Conservation (phyloP, 495 filamentous ascomycete species). For the Aspergillus cristatus region DNA sequence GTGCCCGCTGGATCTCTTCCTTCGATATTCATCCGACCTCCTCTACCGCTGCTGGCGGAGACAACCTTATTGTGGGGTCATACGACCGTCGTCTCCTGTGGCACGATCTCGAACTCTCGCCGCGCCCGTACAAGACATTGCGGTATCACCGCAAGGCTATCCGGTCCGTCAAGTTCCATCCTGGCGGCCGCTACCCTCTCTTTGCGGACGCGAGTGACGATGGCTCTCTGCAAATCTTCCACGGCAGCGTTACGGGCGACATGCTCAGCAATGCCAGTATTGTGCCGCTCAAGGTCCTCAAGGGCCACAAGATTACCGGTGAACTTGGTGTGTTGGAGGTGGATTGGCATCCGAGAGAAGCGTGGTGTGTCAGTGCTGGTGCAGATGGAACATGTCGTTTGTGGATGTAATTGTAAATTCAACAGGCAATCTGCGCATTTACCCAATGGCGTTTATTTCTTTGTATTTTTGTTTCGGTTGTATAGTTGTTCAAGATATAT, state of each 20-base stretch:
- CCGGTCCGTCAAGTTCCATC: slow-evolving; percentile 76
- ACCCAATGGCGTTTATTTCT: slow-evolving; percentile 16
- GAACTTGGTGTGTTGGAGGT: slow-evolving; percentile 87
- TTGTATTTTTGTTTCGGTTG: too few species aligned
- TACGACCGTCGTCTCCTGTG: slow-evolving; percentile 92
- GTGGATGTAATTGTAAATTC: slow-evolving; percentile 62
- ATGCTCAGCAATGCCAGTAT: slow-evolving; percentile 93
- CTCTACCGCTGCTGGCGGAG: slow-evolving; percentile 51
- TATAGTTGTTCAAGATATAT: slow-evolving; percentile 17
- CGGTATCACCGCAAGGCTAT: slow-evolving; percentile 90
- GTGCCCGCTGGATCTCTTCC: slow-evolving; percentile 88
- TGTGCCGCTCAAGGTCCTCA: slow-evolving; percentile 89
- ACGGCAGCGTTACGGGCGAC: slow-evolving; percentile 88
- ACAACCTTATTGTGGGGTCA: slow-evolving; percentile 86
- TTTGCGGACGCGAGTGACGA: slow-evolving; percentile 94
- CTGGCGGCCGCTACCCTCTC: slow-evolving; percentile 65
- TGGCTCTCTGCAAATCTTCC: slow-evolving; percentile 89
- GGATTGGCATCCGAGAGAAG: slow-evolving; percentile 87
- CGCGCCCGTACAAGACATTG: slow-evolving; percentile 87
- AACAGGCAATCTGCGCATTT: too few species aligned
- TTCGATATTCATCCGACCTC: slow-evolving; percentile 81
- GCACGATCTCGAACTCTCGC: slow-evolving; percentile 92
- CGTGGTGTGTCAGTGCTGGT: slow-evolving; percentile 88
- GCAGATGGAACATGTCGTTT: slow-evolving; percentile 84
- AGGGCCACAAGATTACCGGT: slow-evolving; percentile 68